A percentile compares a stretch with the other conserved stretches of the same genome.
These are phyloP conservation scores for Rauvolfia tetraphylla DNA, from an alignment of 257 asterid genomes.

Conservation along the genomic window DNA sequence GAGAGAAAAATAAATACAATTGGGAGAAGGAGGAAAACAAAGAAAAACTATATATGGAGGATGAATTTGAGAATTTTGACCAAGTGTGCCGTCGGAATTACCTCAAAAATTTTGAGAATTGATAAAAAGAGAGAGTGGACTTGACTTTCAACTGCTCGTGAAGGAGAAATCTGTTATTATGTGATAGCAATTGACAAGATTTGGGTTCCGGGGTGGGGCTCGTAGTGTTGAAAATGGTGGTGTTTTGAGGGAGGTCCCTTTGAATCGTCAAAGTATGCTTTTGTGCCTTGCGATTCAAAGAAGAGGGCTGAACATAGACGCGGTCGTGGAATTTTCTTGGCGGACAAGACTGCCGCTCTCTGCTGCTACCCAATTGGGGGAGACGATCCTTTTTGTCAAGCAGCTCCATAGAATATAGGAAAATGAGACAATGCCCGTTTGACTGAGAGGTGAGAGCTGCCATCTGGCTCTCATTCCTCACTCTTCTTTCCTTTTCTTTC, in stretches of 20 bases:
- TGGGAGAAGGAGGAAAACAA: neutral
- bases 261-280: constrained; percentile 51
- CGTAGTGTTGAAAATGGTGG: neutral
- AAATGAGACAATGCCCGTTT: constrained; percentile 8
- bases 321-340: constrained; percentile 17
- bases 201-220: constrained; percentile 5
- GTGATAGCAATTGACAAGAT: neutral
- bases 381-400: neutral
- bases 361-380: neutral
- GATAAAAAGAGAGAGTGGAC: constrained; percentile 23
- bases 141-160: constrained; percentile 43
- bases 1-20: constrained; percentile 10
- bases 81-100: neutral
- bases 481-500: neutral
- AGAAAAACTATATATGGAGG: constrained; percentile 2
- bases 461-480: too few relatives aligned
- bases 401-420: neutral
- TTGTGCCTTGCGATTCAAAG: constrained; percentile 20
- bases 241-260: neutral
- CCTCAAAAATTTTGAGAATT: constrained; percentile 4
- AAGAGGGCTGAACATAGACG: constrained; percentile 23
- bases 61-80: neutral
- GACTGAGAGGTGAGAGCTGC: constrained; percentile 3
- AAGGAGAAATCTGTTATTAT: constrained; percentile 14
- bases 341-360: constrained; percentile 2